phyloP scores from a whole-genome alignment of 345 rosid species.

The Salix arbutifolia region DNA sequence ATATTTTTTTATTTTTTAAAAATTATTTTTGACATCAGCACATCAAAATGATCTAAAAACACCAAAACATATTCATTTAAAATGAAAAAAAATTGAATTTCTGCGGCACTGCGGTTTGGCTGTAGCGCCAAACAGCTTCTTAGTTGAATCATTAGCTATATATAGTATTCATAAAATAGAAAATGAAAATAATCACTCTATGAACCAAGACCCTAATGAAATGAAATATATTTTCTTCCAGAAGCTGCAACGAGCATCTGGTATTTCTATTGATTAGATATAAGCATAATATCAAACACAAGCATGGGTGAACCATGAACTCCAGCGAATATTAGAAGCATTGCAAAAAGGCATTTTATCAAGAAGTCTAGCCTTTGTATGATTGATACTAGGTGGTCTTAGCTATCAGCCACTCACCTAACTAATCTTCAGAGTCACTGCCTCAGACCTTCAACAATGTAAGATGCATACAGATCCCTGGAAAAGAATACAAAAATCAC shows the following conservation, averaged over 20 bases:
- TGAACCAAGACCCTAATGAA: too few species aligned
- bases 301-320: not conserved
- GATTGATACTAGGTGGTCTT: not conserved
- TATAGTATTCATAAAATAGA: too few species aligned
- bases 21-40: too few species aligned
- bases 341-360: conserved; percentile 1
- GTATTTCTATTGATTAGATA: not conserved
- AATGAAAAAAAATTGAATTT: too few species aligned
- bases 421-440: conserved; percentile 27
- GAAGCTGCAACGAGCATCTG: not conserved
- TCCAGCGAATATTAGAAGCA: not conserved
- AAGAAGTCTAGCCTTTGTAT: conserved; percentile 4
- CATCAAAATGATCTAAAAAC: too few species aligned
- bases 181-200: too few species aligned
- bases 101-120: too few species aligned
- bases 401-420: not conserved
- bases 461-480: conserved; percentile 95
- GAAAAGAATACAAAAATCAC: not conserved
- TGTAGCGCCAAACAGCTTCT: too few species aligned
- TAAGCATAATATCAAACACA: not conserved
- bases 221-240: too few species aligned
- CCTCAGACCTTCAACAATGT: conserved; percentile 88
- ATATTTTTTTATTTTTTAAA: too few species aligned
- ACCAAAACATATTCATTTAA: too few species aligned
- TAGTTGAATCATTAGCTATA: too few species aligned